Evolutionary conservation across 192 early-diverging fungal genomes (phyloP), one percentile per base, ranked within the genome.

Genomic region (Pilaira anomala): DNA sequence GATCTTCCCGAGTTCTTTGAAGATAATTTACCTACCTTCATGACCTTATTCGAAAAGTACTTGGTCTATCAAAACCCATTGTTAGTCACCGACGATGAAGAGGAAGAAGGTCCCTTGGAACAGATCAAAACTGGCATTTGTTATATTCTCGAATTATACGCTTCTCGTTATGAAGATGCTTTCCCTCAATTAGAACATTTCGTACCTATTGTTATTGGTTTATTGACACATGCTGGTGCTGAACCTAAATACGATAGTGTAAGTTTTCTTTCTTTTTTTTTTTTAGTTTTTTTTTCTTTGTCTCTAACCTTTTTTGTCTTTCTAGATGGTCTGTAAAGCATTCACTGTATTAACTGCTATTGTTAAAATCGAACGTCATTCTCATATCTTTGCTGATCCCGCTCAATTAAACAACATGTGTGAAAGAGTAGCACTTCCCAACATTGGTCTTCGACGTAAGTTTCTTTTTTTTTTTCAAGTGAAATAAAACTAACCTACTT

Each of bases 1-100:
- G 97, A 99, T 74, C 75, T 97, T 54, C 96, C 97, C 13, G 92
- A 95, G 67, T 97, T 93, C 72, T 98, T 97, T 61, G 96, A 97
- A 67, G 94, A 97, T 73, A 84, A 97, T 72, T 85, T 93, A 76
- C 74, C 71, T 11, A 71, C 79, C 63, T 96, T 93, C 53, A 88
- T 97, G 91, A 60, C 71, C 16, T 68, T 95, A 11, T 86, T 98
- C 65, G 87, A 88, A 74, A 94, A 94, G 72, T 99, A 98, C 63
- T 71, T 99, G 67, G 69, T 70, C 24, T 96, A 94, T 74, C 71
- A 64, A 2, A 95, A 94, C 71, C 86, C 91, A 7, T 51, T 83
- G 30, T 77, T 95, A 6, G 80, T 71, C 44, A 78, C 77, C 14
- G 80, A 82, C 80, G 91, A 91, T 72, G 89, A 93, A n/a, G 91